Percentiles rank a stretch among this genome's conserved stretches.
Evolutionary conservation across 2,329 filamentous ascomycete species (phyloP).

Genomic region (Ceratocystis alfenasii): DNA sequence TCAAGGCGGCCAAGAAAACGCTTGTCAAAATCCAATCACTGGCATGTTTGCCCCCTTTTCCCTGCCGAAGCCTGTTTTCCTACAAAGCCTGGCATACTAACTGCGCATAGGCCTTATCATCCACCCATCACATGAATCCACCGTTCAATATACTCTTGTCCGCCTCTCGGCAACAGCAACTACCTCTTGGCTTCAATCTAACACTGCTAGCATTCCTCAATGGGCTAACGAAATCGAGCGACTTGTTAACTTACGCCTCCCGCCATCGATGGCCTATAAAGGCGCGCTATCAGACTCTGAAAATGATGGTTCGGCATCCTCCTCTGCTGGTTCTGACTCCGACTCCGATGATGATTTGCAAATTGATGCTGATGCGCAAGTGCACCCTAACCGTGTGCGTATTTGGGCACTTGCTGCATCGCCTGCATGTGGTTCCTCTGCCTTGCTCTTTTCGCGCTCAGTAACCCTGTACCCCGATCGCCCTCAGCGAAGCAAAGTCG

Average conservation of each 20-base stretch:
- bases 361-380: conserved; percentile 31
- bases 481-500: conserved; percentile 30
- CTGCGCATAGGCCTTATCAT: conserved; percentile 36
- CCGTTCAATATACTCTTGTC: conserved; percentile 41
- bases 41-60: conserved; percentile 27
- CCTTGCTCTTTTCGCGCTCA: conserved; percentile 39
- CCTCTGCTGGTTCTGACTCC: conserved; percentile 24
- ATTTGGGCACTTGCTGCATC: conserved; percentile 43
- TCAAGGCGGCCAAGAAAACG: conserved; percentile 24
- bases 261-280: conserved; percentile 36
- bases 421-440: conserved; percentile 41
- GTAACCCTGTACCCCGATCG: conserved; percentile 40
- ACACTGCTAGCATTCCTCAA: conserved; percentile 28
- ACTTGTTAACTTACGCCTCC: conserved; percentile 35
- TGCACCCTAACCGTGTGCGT: conserved; percentile 39
- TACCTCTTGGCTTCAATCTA: conserved; percentile 40
- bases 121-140: conserved; percentile 28
- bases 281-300: conserved; percentile 30
- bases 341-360: conserved; percentile 28
- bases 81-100: conserved; percentile 12
- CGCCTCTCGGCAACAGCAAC: conserved; percentile 42
- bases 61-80: conserved; percentile 24
- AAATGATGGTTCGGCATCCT: conserved; percentile 24
- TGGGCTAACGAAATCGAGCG: conserved; percentile 40
- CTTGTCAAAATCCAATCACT: conserved; percentile 35